Evolutionary conservation across 768 basidiomycete species (phyloP), one percentile per base, ranked within the genome.

Genomic region (Pulveroboletus sp.): DNA sequence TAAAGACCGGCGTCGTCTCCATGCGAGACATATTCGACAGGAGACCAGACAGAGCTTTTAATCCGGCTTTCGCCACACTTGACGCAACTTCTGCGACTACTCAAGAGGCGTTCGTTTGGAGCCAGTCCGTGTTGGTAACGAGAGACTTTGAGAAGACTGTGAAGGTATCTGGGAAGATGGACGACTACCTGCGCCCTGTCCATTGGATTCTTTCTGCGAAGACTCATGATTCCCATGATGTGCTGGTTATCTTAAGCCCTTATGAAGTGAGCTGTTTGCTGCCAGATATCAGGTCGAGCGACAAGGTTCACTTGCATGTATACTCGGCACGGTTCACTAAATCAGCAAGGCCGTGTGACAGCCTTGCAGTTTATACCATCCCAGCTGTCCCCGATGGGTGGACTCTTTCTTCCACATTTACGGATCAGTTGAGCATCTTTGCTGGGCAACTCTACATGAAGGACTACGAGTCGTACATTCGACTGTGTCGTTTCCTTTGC

Each of bases 221-320:
- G 13, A 6, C 8, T n/a, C n/a, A n/a, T 14, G 40, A 29, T 14
- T 6, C 8, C 6, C 6, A 40, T 11, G 32, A 43, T 1, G 25
- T 40, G 3, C 57, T 75, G 16, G 62, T 78, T 20, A 48, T 71
- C 16, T 45, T 75, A 52, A 78, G 76, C 55, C 67, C 69, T 10
- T 58, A 48, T 47, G 74, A 77, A 51, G 73, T 60, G 13, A 66
- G 76, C 40, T 45, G 49, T 23, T 60, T 75, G 19, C 58, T 75
- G 12, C 63, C 70, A 59, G 25, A 34, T 1, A 72, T 78, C 45
- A 69, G 64, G 14, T 31, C 29, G 19, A 67, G 66, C 56, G 55
- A 57, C 5, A 16, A 49, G 3, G 70, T 72, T 7, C 61, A 66
- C 40, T 63, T 77, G 17, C 74, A 75, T 49, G 29, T 69, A 1